phyloP scores from a whole-genome alignment of 192 early-diverging fungal species.

The Endogone sp. region DNA sequence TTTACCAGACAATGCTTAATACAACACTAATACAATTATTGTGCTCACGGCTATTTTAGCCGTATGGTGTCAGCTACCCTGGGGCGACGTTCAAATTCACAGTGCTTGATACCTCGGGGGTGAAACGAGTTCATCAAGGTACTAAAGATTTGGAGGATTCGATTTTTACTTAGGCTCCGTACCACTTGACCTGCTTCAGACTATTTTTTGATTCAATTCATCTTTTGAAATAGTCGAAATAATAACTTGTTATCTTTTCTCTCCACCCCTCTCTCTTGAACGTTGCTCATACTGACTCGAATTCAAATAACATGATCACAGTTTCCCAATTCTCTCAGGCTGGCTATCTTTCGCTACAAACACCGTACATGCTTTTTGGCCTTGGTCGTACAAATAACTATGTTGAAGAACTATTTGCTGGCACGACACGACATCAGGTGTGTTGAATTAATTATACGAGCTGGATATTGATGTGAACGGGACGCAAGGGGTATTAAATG shows the following conservation, averaged over 20 bases:
- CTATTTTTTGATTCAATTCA: too few species aligned
- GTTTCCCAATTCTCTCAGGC: conserved; percentile 79
- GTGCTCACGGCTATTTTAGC: too few species aligned
- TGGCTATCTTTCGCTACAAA: conserved; percentile 67
- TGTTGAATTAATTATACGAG: not conserved
- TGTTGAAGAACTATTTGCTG: conserved; percentile 90
- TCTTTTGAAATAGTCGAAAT: too few species aligned
- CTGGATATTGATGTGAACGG: not conserved
- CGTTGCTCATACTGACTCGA: too few species aligned
- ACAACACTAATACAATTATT: too few species aligned
- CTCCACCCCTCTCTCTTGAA: not conserved
- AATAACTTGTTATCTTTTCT: too few species aligned
- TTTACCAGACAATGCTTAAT: too few species aligned
- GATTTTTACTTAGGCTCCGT: too few species aligned
- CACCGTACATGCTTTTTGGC: conserved; percentile 83
- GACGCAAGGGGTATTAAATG: not conserved
- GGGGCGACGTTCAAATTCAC: conserved; percentile 88
- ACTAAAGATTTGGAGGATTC: not conserved
- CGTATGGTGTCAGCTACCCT: conserved; percentile 78
- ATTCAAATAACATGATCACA: conserved; percentile 9
- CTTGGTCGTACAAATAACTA: conserved; percentile 95
- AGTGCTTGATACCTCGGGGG: conserved; percentile 73
- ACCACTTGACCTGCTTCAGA: too few species aligned
- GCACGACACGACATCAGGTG: conserved; percentile 61
- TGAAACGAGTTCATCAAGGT: conserved; percentile 73